Percentiles rank a stretch among this genome's conserved stretches.
Conservation (phyloP, 495 filamentous ascomycete species). For the Penicillium pulvis region DNA sequence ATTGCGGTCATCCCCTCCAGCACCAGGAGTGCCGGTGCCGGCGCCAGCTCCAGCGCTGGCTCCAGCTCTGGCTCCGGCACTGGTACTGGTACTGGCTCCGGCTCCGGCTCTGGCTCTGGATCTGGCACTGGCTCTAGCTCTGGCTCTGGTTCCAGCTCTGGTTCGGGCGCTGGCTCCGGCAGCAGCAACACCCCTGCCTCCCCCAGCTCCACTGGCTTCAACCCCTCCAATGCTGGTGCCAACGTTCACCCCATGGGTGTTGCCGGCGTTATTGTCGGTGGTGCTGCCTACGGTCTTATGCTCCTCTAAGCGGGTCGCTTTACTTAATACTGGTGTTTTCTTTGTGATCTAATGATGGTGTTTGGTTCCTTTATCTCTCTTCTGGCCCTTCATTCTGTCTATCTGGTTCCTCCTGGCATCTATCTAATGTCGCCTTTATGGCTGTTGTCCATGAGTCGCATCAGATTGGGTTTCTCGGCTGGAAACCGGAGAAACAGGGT, state of each 20-base stretch:
- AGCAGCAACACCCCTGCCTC: slow-evolving; percentile 20
- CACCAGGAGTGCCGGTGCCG: background rate
- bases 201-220: slow-evolving; percentile 29
- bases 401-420: background rate
- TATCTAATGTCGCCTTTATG: slow-evolving; percentile 8
- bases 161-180: slow-evolving; percentile 13
- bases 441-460: slow-evolving; percentile 20
- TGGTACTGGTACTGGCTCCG: slow-evolving; percentile 13
- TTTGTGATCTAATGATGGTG: slow-evolving; percentile 17
- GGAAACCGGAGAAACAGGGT: background rate
- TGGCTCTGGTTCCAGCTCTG: slow-evolving; percentile 7
- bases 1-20: no score
- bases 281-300: slow-evolving; percentile 32
- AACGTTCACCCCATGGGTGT: slow-evolving; percentile 29
- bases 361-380: slow-evolving; percentile 7
- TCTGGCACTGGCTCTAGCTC: slow-evolving; percentile 15
- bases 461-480: background rate
- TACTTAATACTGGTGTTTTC: slow-evolving; percentile 10
- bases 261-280: slow-evolving; percentile 31
- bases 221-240: slow-evolving; percentile 33
- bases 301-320: slow-evolving; percentile 25
- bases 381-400: background rate
- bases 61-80: slow-evolving; percentile 13
- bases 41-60: slow-evolving; percentile 2
- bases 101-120: background rate